phyloP scores from a whole-genome alignment of 2,329 filamentous ascomycete genomes.

The Pestalotiopsis sp. region DNA sequence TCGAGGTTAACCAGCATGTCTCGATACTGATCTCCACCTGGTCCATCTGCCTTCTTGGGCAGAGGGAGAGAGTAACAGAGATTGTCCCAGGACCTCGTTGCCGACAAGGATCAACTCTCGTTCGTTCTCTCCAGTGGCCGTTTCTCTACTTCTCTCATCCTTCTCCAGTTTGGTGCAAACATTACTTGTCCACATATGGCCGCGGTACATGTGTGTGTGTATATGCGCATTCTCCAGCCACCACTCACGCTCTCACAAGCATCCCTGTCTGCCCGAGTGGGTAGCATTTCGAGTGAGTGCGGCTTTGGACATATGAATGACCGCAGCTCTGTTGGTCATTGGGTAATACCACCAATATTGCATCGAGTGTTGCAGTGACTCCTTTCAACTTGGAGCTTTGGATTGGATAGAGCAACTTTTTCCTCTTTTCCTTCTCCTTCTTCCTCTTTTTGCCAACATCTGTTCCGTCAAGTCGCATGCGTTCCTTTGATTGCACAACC shows the following conservation, averaged over 20 bases:
- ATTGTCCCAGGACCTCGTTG: not conserved
- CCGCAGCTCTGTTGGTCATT: conserved; percentile 6
- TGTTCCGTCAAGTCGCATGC: not conserved
- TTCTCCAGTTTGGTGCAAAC: not conserved
- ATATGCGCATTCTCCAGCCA: not conserved
- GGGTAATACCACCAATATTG: conserved; percentile 1
- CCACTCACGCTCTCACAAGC: not conserved
- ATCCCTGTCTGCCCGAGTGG: conserved; percentile 6
- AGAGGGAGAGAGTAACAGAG: not conserved
- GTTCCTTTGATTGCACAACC: not conserved
- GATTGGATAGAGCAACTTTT: not conserved
- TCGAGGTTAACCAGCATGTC: not conserved
- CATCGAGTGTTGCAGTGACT: not conserved
- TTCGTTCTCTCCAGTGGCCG: not conserved
- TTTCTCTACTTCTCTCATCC: not conserved
- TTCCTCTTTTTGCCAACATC: not conserved
- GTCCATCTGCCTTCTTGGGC: not conserved
- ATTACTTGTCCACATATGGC: not conserved
- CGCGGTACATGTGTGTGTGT: not conserved
- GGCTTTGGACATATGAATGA: not conserved
- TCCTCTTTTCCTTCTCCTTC: not conserved
- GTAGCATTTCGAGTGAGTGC: not conserved
- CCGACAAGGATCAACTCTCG: not conserved
- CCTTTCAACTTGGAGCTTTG: not conserved
- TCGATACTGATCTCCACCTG: not conserved